Evolutionary conservation across 2,329 filamentous ascomycete genomes (phyloP), one percentile per base, ranked within the genome.

Genomic region (Sporothrix curviconia): DNA sequence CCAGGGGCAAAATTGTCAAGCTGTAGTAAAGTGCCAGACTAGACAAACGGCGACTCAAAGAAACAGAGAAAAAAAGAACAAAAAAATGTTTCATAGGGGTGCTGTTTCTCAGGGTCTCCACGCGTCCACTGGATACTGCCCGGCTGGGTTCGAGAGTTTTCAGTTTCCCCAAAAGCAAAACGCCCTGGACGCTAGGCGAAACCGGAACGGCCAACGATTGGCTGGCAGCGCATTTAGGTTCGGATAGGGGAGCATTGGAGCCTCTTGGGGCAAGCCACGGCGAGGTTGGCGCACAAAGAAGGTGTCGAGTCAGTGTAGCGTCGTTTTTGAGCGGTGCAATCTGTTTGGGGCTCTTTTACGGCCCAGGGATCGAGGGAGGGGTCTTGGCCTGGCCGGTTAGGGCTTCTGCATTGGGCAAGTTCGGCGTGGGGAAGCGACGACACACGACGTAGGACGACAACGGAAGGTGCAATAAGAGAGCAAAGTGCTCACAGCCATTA

Each of bases 301-400:
- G 36, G n/a, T 30, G 52, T 49, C 53, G 53, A 55, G 53, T 55
- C 53, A 55, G 40, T 36, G 40, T 55, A 55, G 52, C 52, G 52
- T 34, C n/a, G 34, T 53, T 53, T 34, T 30, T 28, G n/a, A 14
- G 34, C 39, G 22, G 30, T 36, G 30, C 28, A 14, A n/a, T 22
- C 37, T 19, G 46, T 50, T 40, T 40, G 37, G 37, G n/a, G n/a
- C 37, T 40, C 22, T 40, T 32, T 32, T n/a, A n/a, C n/a, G n/a
- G n/a, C n/a, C n/a, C n/a, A n/a, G 15, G 44, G 44, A 8, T 47
- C 19, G 44, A n/a, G 25, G 19, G n/a, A 47, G n/a, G n/a, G 12
- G 17, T 30, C 24, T 34, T 50, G 47, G 36, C 47, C 25, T 50
- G 17, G 32, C 14, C 32, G 19, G 47, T 50, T 37, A n/a, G 32